phyloP scores from a whole-genome alignment of 2,329 filamentous ascomycete species.

The Clonostachys rhizophaga region DNA sequence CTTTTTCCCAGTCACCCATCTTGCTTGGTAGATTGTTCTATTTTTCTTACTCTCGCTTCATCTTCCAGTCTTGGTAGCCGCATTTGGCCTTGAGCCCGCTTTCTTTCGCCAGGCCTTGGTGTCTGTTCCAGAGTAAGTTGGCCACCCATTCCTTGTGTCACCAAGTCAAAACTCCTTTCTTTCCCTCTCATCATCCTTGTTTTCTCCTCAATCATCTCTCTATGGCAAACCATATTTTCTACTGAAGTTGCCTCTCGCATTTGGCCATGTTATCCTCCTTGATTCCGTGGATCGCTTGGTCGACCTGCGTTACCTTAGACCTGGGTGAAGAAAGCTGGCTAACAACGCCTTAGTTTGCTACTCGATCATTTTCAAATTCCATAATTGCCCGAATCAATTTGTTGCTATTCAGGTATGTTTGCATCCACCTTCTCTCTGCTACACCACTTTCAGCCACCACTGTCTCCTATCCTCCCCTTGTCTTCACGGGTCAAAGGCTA shows the following conservation, averaged over 20 bases:
- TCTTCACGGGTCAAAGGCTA: too few species aligned
- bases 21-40: constrained; percentile 58
- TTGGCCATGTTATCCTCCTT: neutral
- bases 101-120: constrained; percentile 1
- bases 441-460: neutral
- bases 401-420: constrained; percentile 21
- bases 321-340: too few species aligned
- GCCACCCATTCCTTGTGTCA: too few species aligned
- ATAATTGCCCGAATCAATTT: constrained; percentile 20
- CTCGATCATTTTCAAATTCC: constrained; percentile 20
- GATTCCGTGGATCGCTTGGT: too few species aligned
- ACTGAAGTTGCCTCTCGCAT: neutral
- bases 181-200: too few species aligned
- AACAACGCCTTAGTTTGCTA: constrained; percentile 1
- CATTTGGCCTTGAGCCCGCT: constrained; percentile 22
- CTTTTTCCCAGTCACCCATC: constrained; percentile 31
- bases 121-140: constrained; percentile 1
- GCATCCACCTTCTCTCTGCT: neutral
- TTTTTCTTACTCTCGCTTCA: constrained; percentile 56
- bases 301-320: too few species aligned
- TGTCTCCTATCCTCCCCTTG: too few species aligned
- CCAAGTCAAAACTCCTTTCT: too few species aligned
- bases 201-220: too few species aligned
- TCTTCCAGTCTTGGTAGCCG: constrained; percentile 46
- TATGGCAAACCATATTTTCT: neutral